Evolutionary conservation across 2,329 filamentous ascomycete genomes (phyloP).

Genomic region (Phialocephala subalpina): DNA sequence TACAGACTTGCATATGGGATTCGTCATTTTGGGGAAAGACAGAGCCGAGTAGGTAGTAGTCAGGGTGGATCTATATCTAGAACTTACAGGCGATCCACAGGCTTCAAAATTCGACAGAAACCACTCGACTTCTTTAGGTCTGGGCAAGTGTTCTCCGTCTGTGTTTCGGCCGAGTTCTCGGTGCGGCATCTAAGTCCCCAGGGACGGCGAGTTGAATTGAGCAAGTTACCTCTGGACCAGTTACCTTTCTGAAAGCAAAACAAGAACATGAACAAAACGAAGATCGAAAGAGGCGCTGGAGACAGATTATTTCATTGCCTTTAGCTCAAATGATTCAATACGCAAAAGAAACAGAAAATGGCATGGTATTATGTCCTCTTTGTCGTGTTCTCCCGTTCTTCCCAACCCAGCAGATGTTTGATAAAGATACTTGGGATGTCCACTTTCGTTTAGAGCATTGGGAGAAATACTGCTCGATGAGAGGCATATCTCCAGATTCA

Average conservation of each 20-base stretch:
- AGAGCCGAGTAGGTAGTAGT: too few relatives aligned
- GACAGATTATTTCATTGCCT: background rate
- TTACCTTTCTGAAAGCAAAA: too few relatives aligned
- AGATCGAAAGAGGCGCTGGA: background rate
- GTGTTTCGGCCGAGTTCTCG: background rate
- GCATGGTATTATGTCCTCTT: background rate
- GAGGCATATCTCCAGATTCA: background rate
- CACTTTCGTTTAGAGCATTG: background rate
- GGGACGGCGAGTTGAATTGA: background rate
- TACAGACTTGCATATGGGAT: too few relatives aligned
- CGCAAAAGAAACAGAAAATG: background rate
- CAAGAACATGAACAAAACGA: too few relatives aligned
- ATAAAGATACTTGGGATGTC: background rate
- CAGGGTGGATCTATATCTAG: too few relatives aligned
- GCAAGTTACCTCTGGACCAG: background rate
- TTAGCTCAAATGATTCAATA: background rate
- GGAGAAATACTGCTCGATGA: background rate
- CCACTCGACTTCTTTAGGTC: background rate
- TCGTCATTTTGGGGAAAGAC: too few relatives aligned
- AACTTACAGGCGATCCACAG: too few relatives aligned
- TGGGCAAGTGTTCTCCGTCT: background rate
- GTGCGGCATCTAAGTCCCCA: too few relatives aligned
- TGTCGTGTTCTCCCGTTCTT: background rate
- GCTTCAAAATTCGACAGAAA: too few relatives aligned
- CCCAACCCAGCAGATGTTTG: background rate